Conservation (phyloP, 176 grass and related monocot genomes). For the Juncus effusus region DNA sequence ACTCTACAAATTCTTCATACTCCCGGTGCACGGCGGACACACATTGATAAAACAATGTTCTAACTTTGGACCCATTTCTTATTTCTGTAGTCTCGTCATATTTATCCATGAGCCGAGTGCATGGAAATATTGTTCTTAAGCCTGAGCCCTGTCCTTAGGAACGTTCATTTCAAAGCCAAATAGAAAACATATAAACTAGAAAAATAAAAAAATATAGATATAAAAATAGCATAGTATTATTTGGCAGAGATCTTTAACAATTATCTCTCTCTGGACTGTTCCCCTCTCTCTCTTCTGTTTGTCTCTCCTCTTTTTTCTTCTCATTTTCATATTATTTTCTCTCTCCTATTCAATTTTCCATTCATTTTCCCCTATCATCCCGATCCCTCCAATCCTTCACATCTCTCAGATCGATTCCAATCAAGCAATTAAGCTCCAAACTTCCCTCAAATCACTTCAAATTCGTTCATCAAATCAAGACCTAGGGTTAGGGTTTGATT, state of each 20-base stretch:
- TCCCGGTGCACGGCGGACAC: not conserved
- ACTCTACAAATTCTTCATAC: not conserved
- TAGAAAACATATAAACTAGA: conserved; percentile 19
- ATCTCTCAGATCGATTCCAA: conserved; percentile 12
- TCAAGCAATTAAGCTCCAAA: conserved; percentile 11
- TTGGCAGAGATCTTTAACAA: conserved; percentile 1
- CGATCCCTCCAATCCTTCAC: not conserved
- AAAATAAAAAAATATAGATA: not conserved
- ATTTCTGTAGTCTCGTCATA: not conserved
- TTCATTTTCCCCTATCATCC: conserved; percentile 7
- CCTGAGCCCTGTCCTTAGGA: conserved; percentile 22
- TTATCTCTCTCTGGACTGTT: conserved; percentile 1
- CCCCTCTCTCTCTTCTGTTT: not conserved
- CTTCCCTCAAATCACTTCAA: not conserved
- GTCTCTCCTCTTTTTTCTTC: not conserved
- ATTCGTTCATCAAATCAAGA: conserved; percentile 9
- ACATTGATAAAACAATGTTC: not conserved
- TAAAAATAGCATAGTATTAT: conserved; percentile 20
- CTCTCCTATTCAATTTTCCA: conserved; percentile 9
- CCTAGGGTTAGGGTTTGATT: conserved; percentile 23
- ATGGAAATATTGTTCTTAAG: not conserved
- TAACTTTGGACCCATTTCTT: not conserved
- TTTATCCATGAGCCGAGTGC: not conserved
- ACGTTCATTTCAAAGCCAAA: conserved; percentile 15
- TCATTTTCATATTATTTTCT: conserved; percentile 10